Base-by-base conservation (phyloP, 768 basidiomycete genomes). In the Russula abietina region DNA sequence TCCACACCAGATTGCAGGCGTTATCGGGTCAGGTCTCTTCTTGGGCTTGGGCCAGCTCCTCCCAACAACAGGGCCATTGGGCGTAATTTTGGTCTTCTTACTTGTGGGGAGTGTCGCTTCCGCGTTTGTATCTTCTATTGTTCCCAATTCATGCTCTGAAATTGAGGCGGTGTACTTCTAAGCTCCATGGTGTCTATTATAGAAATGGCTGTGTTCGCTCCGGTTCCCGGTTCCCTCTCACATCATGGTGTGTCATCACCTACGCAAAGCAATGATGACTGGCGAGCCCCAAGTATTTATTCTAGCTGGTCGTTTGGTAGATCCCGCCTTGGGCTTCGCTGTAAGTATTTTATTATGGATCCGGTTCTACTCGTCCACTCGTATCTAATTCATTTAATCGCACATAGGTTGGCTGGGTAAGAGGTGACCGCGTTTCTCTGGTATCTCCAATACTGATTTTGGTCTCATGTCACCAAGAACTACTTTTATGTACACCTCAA, bases 11-110 rank as follows among this genome's bases (percentile, higher is more conserved):
- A 67, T 74, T 60, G 72, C 71, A 16, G 72, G 73, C 26, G 68
- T 65, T 3, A 70, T 74, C 26, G 72, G 73, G 17, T 73, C 73
- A 0, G 73, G 73, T 12, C 69, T 74, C 19, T 74, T 74, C 61
- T 56, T 72, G 8, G 73, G 73, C 10, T 66, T 74, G 16, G 73
- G 73, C 30, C 49, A 70, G 54, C 64, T 74, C n/a, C 72, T 73
- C 8, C 53, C 68, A 5, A 28, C 61, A 12, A 65, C 65, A 28
- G 73, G 73, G 38, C 73, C 73, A 14, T 60, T 73, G 33, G 73
- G 73, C 39, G 68, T 69, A 19, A 68, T 73, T 26, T 26, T 73
- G 14, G 72, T 73, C 55, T 74, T 67, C 61, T 53, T 69, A 4
- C 72, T 71, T 3, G 69, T 72, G 3, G 69, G 64, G 4, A 71